Evolutionary conservation across 805 yeast genomes (phyloP).

Genomic region (Metschnikowia arizonensis): DNA sequence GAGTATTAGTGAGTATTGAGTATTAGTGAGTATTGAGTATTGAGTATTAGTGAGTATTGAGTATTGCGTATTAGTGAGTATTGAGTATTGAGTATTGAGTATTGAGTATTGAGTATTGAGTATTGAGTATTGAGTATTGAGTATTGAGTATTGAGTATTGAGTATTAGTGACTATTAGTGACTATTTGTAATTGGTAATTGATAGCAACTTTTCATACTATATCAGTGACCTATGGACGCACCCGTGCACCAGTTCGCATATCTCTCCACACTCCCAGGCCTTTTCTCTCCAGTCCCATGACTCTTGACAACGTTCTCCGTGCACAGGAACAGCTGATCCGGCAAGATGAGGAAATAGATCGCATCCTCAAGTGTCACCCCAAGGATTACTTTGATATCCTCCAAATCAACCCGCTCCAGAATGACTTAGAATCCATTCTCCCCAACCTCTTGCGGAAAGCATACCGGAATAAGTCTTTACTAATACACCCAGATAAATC

Average conservation of each 20-base stretch:
- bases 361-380: slow-evolving; percentile 47
- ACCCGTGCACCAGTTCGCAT: not conserved
- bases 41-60: no score
- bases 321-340: slow-evolving; percentile 26
- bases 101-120: no score
- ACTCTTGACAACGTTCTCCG: slow-evolving; percentile 11
- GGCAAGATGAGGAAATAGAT: slow-evolving; percentile 50
- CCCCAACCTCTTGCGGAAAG: slow-evolving; percentile 34
- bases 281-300: slow-evolving; percentile 4
- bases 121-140: no score
- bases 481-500: slow-evolving; percentile 69
- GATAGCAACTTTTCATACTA: no score
- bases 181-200: no score
- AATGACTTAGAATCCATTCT: slow-evolving; percentile 32
- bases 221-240: no score
- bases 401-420: slow-evolving; percentile 41
- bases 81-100: no score
- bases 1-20: no score
- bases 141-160: no score
- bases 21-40: no score
- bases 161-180: no score
- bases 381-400: slow-evolving; percentile 52
- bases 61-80: no score
- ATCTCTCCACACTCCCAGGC: not conserved
- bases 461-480: slow-evolving; percentile 56